Evolutionary conservation across 345 rosid species (phyloP), one percentile per base, ranked within the genome.

Genomic region (Viola odorata): DNA sequence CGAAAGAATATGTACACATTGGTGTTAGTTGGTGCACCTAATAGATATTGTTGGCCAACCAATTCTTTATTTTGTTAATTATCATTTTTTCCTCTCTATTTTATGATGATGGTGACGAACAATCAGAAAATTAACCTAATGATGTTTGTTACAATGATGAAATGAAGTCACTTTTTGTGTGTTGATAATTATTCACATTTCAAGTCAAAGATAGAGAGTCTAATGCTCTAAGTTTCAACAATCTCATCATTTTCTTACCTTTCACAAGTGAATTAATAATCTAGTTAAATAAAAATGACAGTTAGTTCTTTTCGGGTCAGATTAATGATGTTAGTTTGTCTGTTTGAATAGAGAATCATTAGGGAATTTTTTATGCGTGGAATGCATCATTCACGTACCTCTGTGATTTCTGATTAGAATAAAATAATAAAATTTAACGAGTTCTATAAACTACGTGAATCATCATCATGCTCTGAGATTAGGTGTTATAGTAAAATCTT

Each of bases 1-100:
- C 56, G 11, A 7, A 17, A 16, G n/a, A 39, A 49, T 56, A 56
- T 47, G 38, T 15, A 6, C 23, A n/a, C 11, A n/a, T n/a, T 36
- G 53, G 38, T 36, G n/a, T 8, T 6, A 60, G 72, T 68, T n/a
- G 66, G 72, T 68, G 50, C 50, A 68, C 72, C 72, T 60, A 68
- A 60, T 44, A 13, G n/a, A 5, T 37, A 32, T 13, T 52, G 60
- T 55, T 12, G 36, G 55, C 52, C 14, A 68, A 60, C 65, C 54
- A 38, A 38, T 12, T 45, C 51, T 42, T 17, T 56, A 37, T 50
- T 8, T 41, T 23, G 50, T 6, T 40, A 16, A 1, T 36, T 32
- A 58, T 58, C 39, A 7, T 23, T 58, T 23, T 57, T 39, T 50
- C 51, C 40, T 41, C 37, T 14, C 6, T 42, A 54, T 54, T 47